Evolutionary conservation across 176 grass and related monocot genomes (phyloP).

Genomic region (Pontederia paniculata): DNA sequence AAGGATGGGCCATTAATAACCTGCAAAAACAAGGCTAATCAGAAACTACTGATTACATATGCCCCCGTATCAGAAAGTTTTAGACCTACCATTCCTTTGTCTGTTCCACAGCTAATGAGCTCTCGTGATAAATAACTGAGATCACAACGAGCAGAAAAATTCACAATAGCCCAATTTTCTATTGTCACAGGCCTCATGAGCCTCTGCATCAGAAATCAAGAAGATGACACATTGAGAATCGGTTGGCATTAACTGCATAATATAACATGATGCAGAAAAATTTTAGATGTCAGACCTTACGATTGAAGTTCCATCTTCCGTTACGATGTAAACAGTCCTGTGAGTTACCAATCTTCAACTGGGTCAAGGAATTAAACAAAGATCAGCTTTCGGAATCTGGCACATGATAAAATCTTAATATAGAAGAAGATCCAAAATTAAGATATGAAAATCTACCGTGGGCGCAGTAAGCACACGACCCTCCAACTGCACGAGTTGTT

Average conservation of each 20-base stretch:
- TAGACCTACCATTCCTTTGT: slow-evolving; percentile 85
- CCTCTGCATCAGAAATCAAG: slow-evolving; percentile 35
- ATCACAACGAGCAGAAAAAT: slow-evolving; percentile 88
- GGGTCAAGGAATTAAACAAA: slow-evolving; percentile 24
- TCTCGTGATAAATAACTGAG: slow-evolving; percentile 76
- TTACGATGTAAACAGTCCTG: slow-evolving; percentile 47
- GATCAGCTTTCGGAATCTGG: slow-evolving; percentile 9
- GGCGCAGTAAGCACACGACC: slow-evolving; percentile 64
- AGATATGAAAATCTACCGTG: slow-evolving; percentile 12
- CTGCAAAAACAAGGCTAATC: slow-evolving; percentile 18
- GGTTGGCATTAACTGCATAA: too few relatives aligned
- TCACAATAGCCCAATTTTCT: slow-evolving; percentile 72
- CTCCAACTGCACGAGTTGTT: slow-evolving; percentile 35
- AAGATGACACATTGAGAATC: not conserved
- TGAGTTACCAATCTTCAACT: slow-evolving; percentile 66
- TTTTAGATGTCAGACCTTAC: slow-evolving; percentile 42
- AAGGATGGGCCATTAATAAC: slow-evolving; percentile 48
- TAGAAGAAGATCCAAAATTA: not conserved
- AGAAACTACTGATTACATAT: not conserved
- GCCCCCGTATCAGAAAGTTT: not conserved
- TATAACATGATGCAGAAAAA: too few relatives aligned
- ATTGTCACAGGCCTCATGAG: slow-evolving; percentile 52
- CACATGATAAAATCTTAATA: not conserved
- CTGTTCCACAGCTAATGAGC: slow-evolving; percentile 65
- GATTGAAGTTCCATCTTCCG: slow-evolving; percentile 83